Conservation (phyloP, 2,329 filamentous ascomycete genomes). For the Coniochaeta ligniaria region DNA sequence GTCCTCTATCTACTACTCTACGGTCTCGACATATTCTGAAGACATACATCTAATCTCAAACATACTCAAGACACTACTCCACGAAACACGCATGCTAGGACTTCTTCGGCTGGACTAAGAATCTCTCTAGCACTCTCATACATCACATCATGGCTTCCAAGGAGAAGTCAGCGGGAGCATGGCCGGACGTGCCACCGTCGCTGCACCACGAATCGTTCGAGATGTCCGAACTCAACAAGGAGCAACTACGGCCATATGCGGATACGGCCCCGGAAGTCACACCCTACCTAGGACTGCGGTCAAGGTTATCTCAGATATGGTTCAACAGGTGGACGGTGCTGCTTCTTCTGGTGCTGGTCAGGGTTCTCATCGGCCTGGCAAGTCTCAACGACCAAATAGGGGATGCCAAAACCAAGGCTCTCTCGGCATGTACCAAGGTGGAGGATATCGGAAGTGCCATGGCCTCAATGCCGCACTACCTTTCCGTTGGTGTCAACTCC, state of each 20-base stretch:
- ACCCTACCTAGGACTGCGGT: conserved; percentile 84
- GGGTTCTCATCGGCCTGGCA: conserved; percentile 69
- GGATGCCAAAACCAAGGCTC: conserved; percentile 71
- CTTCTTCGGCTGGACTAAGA: conserved; percentile 7
- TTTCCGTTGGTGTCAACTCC: conserved; percentile 84
- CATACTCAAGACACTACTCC: background rate
- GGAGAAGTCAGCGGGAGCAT: conserved; percentile 14
- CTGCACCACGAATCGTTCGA: conserved; percentile 21
- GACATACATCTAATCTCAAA: background rate
- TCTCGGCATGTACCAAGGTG: conserved; percentile 84
- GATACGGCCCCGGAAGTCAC: conserved; percentile 66
- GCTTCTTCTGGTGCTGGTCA: conserved; percentile 74
- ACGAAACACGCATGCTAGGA: background rate
- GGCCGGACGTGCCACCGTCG: conserved; percentile 21
- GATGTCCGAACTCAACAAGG: conserved; percentile 26
- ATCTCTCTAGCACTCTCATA: background rate
- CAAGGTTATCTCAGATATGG: conserved; percentile 91
- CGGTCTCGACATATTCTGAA: background rate
- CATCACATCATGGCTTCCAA: conserved; percentile 5
- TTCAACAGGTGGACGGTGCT: conserved; percentile 96
- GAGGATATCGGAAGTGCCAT: conserved; percentile 90
- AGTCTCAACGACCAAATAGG: conserved; percentile 67
- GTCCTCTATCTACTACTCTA: background rate
- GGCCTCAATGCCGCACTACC: conserved; percentile 97
- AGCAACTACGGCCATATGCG: conserved; percentile 20